phyloP scores from a whole-genome alignment of 768 basidiomycete species.

The Cystobasidium onofrii region DNA sequence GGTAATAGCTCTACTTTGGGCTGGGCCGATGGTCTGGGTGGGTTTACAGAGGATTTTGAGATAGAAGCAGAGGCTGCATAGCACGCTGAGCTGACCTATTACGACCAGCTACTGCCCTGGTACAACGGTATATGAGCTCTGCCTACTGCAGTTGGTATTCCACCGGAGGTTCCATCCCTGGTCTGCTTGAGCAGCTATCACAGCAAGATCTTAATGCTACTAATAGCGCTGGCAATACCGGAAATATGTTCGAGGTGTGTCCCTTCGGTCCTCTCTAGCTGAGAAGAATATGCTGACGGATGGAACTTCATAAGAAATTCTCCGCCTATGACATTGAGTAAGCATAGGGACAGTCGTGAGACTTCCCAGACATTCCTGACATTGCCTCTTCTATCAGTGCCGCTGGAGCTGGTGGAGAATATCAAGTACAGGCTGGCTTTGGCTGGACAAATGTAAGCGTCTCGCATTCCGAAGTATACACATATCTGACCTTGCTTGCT shows the following conservation, averaged over 20 bases:
- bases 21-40: constrained; percentile 50
- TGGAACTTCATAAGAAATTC: constrained; percentile 56
- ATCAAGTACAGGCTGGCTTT: constrained; percentile 63
- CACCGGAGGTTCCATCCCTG: constrained; percentile 75
- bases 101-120: constrained; percentile 55
- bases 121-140: constrained; percentile 74
- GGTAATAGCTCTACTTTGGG: constrained; percentile 54
- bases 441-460: neutral
- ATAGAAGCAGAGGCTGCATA: constrained; percentile 59
- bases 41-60: neutral
- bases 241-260: constrained; percentile 27
- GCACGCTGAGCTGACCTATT: neutral
- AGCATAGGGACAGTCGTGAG: constrained; percentile 45
- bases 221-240: constrained; percentile 36
- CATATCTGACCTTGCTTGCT: neutral
- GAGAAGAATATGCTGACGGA: neutral
- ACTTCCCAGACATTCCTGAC: no score
- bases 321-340: constrained; percentile 60
- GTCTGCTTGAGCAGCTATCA: constrained; percentile 61
- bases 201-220: constrained; percentile 43
- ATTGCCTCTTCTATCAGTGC: no score
- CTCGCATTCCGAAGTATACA: no score
- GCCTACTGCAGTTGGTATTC: constrained; percentile 84
- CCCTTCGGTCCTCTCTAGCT: neutral
- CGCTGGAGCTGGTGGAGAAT: constrained; percentile 74